phyloP scores from a whole-genome alignment of 495 filamentous ascomycete genomes.

The Penicillium tannophilum region DNA sequence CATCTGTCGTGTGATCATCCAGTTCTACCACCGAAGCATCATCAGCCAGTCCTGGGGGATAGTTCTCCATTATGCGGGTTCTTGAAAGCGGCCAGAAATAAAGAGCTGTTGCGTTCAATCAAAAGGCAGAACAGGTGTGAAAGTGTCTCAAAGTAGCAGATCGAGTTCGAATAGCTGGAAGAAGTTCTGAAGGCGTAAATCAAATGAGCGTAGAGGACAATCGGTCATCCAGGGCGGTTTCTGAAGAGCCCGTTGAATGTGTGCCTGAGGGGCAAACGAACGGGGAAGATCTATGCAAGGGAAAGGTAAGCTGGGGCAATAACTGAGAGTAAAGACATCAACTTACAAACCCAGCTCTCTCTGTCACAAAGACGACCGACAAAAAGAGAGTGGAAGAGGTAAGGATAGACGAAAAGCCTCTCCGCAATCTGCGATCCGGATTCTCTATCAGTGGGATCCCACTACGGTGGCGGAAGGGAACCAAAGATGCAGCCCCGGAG shows the following conservation, averaged over 20 bases:
- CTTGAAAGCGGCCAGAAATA: background rate
- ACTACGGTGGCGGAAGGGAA: slow-evolving; percentile 32
- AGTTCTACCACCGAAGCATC: slow-evolving; percentile 71
- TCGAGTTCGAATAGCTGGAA: slow-evolving; percentile 4
- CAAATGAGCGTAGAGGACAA: slow-evolving; percentile 39
- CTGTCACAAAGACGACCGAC: slow-evolving; percentile 25
- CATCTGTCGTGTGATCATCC: slow-evolving; percentile 71
- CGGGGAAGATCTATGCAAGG: slow-evolving; percentile 7
- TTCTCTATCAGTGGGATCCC: slow-evolving; percentile 39
- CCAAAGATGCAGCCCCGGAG: slow-evolving; percentile 40
- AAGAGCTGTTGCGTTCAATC: slow-evolving; percentile 50
- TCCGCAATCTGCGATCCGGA: slow-evolving; percentile 36
- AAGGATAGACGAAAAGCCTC: slow-evolving; percentile 26
- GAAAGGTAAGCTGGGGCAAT: slow-evolving; percentile 4
- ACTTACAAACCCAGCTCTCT: slow-evolving; percentile 25
- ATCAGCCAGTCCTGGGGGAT: slow-evolving; percentile 50
- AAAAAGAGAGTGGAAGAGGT: slow-evolving; percentile 29
- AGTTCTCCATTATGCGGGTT: slow-evolving; percentile 47
- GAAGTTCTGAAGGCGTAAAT: slow-evolving; percentile 6
- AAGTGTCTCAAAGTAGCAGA: slow-evolving; percentile 8
- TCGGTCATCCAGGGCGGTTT: slow-evolving; percentile 24
- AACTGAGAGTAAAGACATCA: background rate
- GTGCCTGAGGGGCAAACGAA: slow-evolving; percentile 32
- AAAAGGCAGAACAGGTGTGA: slow-evolving; percentile 8
- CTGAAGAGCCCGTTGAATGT: slow-evolving; percentile 17